phyloP scores from a whole-genome alignment of 164 flowering plant species.

The Euptelea pleiosperma region DNA sequence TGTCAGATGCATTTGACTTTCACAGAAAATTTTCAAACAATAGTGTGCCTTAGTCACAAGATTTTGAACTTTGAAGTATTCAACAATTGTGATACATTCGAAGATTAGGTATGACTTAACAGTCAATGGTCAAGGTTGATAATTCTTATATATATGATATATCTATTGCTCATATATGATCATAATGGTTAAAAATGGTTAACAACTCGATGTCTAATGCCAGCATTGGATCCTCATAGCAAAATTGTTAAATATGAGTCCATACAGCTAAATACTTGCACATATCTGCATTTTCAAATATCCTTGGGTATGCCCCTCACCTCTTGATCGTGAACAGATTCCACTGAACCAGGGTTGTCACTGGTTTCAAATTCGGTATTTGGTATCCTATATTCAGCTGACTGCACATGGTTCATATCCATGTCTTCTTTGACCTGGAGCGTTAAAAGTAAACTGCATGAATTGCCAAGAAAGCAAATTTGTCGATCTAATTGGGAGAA shows the following conservation, averaged over 20 bases:
- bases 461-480: neutral
- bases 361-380: slow-evolving; percentile 13
- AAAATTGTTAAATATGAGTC: no score
- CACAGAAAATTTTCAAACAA: neutral
- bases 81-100: neutral
- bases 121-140: neutral
- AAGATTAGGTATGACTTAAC: neutral
- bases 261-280: neutral
- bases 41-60: neutral
- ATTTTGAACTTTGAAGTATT: neutral
- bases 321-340: slow-evolving; percentile 18
- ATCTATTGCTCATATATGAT: neutral
- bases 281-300: slow-evolving; percentile 4
- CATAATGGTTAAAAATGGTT: no score
- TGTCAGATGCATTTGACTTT: no score
- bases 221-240: no score
- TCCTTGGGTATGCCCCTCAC: slow-evolving; percentile 16
- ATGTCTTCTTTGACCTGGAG: slow-evolving; percentile 28
- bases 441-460: neutral
- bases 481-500: neutral
- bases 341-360: slow-evolving; percentile 7
- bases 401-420: slow-evolving; percentile 13
- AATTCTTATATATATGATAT: neutral
- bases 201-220: neutral
- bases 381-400: slow-evolving; percentile 15